Evolutionary conservation across 1,284 basidiomycete genomes (phyloP).

Genomic region (Ceratobasidium theobromae): DNA sequence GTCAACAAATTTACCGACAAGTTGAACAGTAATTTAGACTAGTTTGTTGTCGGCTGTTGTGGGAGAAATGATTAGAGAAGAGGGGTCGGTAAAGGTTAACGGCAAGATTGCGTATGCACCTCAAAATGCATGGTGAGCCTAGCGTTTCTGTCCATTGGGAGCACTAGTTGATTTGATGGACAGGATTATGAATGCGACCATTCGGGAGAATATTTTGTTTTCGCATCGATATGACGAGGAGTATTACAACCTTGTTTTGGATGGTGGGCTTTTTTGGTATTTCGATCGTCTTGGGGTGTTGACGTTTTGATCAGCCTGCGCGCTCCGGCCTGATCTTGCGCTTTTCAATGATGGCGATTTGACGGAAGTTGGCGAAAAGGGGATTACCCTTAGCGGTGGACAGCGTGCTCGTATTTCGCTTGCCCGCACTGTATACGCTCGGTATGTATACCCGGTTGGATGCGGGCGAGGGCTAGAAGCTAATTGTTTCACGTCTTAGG

Average conservation of each 20-base stretch:
- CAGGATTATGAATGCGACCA: conserved; percentile 51
- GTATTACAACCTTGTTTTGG: conserved; percentile 73
- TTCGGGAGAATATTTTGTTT: conserved; percentile 89
- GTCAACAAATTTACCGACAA: not conserved
- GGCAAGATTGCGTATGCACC: conserved; percentile 87
- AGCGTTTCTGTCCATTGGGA: not conserved
- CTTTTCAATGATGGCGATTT: conserved; percentile 70
- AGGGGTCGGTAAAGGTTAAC: conserved; percentile 69
- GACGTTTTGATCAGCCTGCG: conserved; percentile 64
- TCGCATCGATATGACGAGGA: conserved; percentile 82
- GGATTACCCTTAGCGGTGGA: conserved; percentile 52
- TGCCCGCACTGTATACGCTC: conserved; percentile 53
- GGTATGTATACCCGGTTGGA: not conserved
- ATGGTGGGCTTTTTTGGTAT: conserved; percentile 51
- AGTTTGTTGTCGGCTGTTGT: conserved; percentile 75
- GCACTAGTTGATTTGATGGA: not conserved
- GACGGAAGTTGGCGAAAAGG: conserved; percentile 73
- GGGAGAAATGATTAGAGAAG: conserved; percentile 82
- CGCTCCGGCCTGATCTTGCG: conserved; percentile 76
- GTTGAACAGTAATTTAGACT: conserved; percentile 48
- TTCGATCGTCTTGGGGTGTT: not conserved
- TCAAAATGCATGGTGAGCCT: conserved; percentile 79
- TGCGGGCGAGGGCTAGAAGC: conserved; percentile 31
- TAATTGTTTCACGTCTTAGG: conserved; percentile 48
- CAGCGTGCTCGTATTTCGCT: conserved; percentile 63